Evolutionary conservation across 1,139 yeast species (phyloP), one percentile per base, ranked within the genome.

Genomic region (Hyphopichia wangnamkhiaoensis): DNA sequence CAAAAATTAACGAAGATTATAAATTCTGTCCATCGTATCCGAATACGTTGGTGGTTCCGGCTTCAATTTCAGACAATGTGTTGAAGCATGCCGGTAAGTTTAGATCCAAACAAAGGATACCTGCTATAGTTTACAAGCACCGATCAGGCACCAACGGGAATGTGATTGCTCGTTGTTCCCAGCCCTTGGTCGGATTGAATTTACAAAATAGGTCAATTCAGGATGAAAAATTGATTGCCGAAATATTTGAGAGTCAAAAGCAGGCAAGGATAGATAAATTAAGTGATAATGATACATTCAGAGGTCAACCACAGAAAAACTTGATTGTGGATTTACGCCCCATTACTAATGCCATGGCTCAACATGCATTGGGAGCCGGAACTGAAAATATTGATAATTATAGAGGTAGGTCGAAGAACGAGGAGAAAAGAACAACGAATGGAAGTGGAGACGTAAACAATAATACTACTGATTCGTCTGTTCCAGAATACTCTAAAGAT

Each of bases 291-390:
- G 44, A 39, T 21, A 53, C 52, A 27, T 58, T 51, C 40, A 58
- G 53, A 20, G 63, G 39, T 58, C 77, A 71, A 44, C 74, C 76
- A 0, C 76, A 79, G 38, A 74, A 77, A 37, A 90, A 91, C 50
- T 61, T 93, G 33, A 81, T 93, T 29, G 93, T 90, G 2, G 98
- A 93, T 64, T 85, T 95, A 19, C 70, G 98, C 41, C 98, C 98
- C 1, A 63, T 90, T 10, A 85, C 97, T 0, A 93, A 93, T 61
- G 98, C 98, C 9, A 80, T 90, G 80, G 98, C 97, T 0, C 98
- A 93, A 56, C 89, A 90, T 41, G 98, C 98, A 0, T 65, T 93
- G 20, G 98, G 98, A 5, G 98, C 98, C 5, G 98, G 98, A 0
- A 85, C 97, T 0, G 98, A 93, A 56, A 84, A 79, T 49, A 87